Evolutionary conservation across 768 basidiomycete genomes (phyloP), one percentile per base, ranked within the genome.

Genomic region (Holtermanniella nyarrowii): DNA sequence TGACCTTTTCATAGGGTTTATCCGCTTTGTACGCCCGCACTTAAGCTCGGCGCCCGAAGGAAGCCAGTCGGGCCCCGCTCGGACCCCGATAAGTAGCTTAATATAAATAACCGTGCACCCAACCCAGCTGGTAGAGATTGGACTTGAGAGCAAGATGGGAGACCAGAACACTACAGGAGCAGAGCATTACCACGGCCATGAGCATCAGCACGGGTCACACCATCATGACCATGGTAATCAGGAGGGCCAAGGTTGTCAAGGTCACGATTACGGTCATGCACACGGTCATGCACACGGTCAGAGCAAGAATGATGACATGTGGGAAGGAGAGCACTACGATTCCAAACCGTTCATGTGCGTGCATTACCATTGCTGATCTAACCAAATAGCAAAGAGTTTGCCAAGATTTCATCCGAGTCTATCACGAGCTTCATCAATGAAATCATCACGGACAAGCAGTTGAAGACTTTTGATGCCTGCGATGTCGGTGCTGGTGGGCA

Each of bases 401-500:
- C 59, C 11, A 2, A 50, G 16, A 47, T 52, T 16, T 52, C 50
- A 1, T 20, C 46, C 22, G 62, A 63, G 14, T 31, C 48, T 4
- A 44, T 61, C 11, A 21, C 60, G 16, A 1, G 57, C 53, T 2
- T 7, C n/a, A n/a, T n/a, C n/a, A n/a, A n/a, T n/a, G n/a, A n/a
- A n/a, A n/a, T n/a, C n/a, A n/a, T 57, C 16, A 21, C 46, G 14
- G 16, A 54, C 25, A 52, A 49, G 5, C 39, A 54, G 7, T 46
- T 56, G 10, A 42, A 27, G 4, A 40, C 22, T 2, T 14, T 59
- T 42, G 22, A 61, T 31, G 23, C 61, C 1, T 46, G 61, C 5
- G 62, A 64, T 42, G 46, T 64, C 7, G 62, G 62, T 10, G 53
- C 55, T 50, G 62, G 62, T 64, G 45, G 46, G 62, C 60, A 10